Conservation (phyloP, 2,329 filamentous ascomycete species). For the Aspergillus eucalypticola region DNA sequence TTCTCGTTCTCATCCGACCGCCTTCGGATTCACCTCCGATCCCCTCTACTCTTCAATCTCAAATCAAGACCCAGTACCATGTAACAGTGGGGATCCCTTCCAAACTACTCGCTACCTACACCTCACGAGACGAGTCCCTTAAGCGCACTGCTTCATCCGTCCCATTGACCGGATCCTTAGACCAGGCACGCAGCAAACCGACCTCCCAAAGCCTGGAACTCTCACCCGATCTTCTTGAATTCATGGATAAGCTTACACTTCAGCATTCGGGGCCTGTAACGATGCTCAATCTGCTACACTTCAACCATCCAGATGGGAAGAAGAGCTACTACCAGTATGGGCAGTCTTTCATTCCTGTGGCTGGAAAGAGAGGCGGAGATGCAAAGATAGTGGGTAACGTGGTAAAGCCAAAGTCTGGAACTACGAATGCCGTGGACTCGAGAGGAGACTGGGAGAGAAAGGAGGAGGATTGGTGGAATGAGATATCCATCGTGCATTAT, state of each 20-base stretch:
- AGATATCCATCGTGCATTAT: conserved; percentile 66
- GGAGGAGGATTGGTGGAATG: conserved; percentile 55
- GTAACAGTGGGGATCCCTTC: conserved; percentile 38
- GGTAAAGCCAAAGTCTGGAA: conserved; percentile 30
- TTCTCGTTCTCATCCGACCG: conserved; percentile 36
- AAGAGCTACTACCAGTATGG: conserved; percentile 60
- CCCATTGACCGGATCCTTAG: conserved; percentile 31
- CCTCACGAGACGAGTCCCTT: conserved; percentile 25
- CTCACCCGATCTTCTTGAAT: conserved; percentile 51
- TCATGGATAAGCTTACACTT: conserved; percentile 45
- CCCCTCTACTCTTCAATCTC: conserved; percentile 19
- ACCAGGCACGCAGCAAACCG: conserved; percentile 26
- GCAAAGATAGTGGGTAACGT: conserved; percentile 65
- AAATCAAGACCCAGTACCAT: conserved; percentile 33
- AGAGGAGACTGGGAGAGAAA: conserved; percentile 22
- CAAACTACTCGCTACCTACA: conserved; percentile 33
- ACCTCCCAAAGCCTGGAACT: conserved; percentile 57
- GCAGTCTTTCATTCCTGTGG: conserved; percentile 47
- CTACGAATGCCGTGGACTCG: conserved; percentile 23
- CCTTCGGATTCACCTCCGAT: conserved; percentile 18
- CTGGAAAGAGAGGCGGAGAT: conserved; percentile 55
- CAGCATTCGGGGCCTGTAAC: conserved; percentile 51
- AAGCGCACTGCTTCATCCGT: conserved; percentile 18
- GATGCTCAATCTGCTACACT: conserved; percentile 66
- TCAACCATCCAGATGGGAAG: conserved; percentile 53